Base-by-base conservation (phyloP, 2,329 filamentous ascomycete species). In the Penicillium sp. region DNA sequence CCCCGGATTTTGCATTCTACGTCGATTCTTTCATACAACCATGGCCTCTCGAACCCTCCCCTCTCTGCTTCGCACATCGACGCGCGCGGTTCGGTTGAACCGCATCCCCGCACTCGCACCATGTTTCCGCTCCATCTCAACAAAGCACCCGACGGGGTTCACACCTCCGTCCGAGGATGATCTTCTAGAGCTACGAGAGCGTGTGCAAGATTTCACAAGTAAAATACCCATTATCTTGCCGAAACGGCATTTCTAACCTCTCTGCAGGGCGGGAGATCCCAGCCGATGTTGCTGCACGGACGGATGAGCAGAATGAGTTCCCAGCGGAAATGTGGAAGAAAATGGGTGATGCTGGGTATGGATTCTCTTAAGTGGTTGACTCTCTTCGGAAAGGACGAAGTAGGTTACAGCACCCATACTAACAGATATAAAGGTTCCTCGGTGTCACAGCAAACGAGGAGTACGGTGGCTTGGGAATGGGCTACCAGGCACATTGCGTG, bases 401-500 rank as follows among this genome's bases (percentile, higher is more conserved):
- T 17, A 10, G 38, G n/a, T 35, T 44, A 12, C 7, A 26, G 31
- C 4, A 7, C n/a, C 25, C 46, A 33, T 31, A 4, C 50, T 51
- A 16, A 60, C 53, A 48, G 46, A 50, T 38, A 3, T 43, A n/a
- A 54, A 80, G 89, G 7, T 88, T 97, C 65, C 82, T 97, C 28
- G 94, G 94, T 56, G 90, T 97, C 67, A 97, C 94, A 9, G 94
- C 91, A 17, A 90, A 96, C 68, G 91, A 96, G 76, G 88, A 91
- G 53, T 91, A 94, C 50, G 94, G 94, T 36, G 94, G 93, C 2
- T 76, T 97, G 43, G 90, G 82, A 1, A 88, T 97, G 86, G 94
- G 94, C 11, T 99, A 97, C 75, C 93, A 97, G 78, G 93, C 94
- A 42, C 94, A 99, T 77, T 96, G 91, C 70, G 80, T 96, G 7